Percentiles rank a stretch among this genome's conserved stretches.
Evolutionary conservation across 139 green algal species (phyloP).

Genomic region (Choricystis sp.): DNA sequence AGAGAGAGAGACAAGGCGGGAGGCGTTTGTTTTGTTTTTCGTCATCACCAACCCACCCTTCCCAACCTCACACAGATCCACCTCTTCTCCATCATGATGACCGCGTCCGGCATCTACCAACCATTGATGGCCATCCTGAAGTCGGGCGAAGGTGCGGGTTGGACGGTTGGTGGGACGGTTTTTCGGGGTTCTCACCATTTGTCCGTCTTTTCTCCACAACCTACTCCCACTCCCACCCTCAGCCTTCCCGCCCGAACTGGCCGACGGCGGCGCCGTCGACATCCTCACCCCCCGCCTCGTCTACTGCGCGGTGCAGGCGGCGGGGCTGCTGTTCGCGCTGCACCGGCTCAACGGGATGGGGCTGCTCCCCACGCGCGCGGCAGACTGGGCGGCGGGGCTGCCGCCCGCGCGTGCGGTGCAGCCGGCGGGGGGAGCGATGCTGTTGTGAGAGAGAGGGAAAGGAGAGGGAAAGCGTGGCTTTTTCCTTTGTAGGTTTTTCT

Average conservation of each 20-base stretch:
- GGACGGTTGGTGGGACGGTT: too few species aligned
- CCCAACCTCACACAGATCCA: constrained; percentile 68
- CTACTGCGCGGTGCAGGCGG: constrained; percentile 58
- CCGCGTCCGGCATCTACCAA: constrained; percentile 53
- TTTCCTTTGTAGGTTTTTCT: background rate
- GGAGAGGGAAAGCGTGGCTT: background rate
- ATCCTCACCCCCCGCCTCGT: constrained; percentile 43
- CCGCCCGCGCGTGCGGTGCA: constrained; percentile 11
- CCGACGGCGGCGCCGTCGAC: constrained; percentile 45
- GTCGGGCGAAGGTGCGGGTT: constrained; percentile 30
- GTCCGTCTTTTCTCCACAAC: too few species aligned
- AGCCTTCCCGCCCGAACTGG: constrained; percentile 44
- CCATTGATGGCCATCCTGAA: constrained; percentile 60
- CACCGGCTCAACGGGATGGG: constrained; percentile 80
- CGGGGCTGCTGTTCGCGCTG: constrained; percentile 56
- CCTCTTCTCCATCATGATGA: constrained; percentile 88
- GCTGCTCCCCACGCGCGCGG: constrained; percentile 68
- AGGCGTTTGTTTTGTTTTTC: too few species aligned
- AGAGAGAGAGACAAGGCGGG: too few species aligned
- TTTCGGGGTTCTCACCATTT: too few species aligned
- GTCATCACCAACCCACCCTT: too few species aligned
- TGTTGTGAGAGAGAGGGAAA: background rate
- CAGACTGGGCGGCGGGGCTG: constrained; percentile 63
- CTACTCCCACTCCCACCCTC: constrained; percentile 3
- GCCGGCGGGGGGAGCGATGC: background rate